Evolutionary conservation across 2,329 filamentous ascomycete species (phyloP).

Genomic region (Aspergillus ochraceoroseus): DNA sequence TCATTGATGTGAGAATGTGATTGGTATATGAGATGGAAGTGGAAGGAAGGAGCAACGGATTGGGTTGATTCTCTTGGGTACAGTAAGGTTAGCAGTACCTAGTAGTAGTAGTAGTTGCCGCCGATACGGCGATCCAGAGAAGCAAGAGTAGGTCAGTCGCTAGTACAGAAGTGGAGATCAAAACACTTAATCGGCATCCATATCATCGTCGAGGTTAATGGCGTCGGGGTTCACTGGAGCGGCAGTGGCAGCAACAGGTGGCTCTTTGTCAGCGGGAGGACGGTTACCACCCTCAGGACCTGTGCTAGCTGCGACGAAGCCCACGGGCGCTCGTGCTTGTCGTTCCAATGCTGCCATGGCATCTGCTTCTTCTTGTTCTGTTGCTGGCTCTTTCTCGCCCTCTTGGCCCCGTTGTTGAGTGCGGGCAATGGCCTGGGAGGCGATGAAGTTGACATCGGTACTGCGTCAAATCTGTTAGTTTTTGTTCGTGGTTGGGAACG

Average conservation of each 20-base stretch:
- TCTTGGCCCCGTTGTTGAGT: conserved; percentile 56
- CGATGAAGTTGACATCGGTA: conserved; percentile 97
- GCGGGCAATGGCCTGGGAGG: conserved; percentile 84
- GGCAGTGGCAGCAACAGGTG: conserved; percentile 31
- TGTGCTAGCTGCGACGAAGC: conserved; percentile 83
- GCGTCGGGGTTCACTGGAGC: conserved; percentile 72
- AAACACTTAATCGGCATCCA: conserved; percentile 38
- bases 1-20: no score
- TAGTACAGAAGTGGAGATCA: no score
- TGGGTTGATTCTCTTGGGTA: no score
- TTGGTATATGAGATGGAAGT: no score
- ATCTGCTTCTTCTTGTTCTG: conserved; percentile 55
- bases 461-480: conserved; percentile 42
- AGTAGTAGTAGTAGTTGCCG: no score
- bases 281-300: conserved; percentile 62
- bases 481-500: not conserved
- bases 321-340: conserved; percentile 79
- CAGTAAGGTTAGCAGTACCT: no score
- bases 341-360: conserved; percentile 86
- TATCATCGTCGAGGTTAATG: conserved; percentile 69
- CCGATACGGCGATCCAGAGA: no score
- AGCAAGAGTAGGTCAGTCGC: no score
- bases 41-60: no score
- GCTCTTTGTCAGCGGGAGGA: conserved; percentile 33
- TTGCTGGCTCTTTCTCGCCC: conserved; percentile 29